Conservation (phyloP, 805 yeast species). For the Nakazawaea sp. region DNA sequence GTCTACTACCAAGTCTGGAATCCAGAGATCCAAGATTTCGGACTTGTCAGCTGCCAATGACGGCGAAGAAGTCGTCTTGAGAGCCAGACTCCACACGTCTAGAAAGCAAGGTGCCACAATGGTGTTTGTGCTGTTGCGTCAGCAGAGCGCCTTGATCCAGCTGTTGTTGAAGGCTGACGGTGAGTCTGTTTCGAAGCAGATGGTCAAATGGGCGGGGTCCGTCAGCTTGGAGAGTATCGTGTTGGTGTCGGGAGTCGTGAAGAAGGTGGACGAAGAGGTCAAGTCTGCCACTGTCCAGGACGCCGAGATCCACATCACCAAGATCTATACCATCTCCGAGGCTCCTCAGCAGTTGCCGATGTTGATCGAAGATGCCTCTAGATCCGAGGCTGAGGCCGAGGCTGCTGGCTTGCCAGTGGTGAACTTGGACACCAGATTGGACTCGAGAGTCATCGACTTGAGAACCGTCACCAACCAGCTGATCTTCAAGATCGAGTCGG, state of each 20-base stretch:
- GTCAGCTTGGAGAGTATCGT: slow-evolving; percentile 88
- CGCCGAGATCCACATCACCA: slow-evolving; percentile 72
- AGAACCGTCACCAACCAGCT: slow-evolving; percentile 98
- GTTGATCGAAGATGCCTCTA: slow-evolving; percentile 91
- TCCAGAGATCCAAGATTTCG: slow-evolving; percentile 50
- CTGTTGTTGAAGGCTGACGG: slow-evolving; percentile 74
- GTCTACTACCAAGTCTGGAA: slow-evolving; percentile 60
- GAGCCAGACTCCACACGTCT: slow-evolving; percentile 91
- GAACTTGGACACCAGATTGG: slow-evolving; percentile 93
- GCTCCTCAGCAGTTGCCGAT: slow-evolving; percentile 93
- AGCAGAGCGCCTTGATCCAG: slow-evolving; percentile 77
- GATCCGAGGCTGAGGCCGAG: slow-evolving; percentile 92
- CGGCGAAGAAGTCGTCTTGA: slow-evolving; percentile 72
- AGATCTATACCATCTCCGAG: slow-evolving; percentile 72
- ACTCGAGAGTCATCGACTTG: slow-evolving; percentile 90
- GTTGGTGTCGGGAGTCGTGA: slow-evolving; percentile 78
- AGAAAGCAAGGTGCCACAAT: slow-evolving; percentile 96
- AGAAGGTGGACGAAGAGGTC: slow-evolving; percentile 78
- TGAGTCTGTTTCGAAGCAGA: slow-evolving; percentile 74
- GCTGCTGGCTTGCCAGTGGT: slow-evolving; percentile 89
- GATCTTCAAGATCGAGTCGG: slow-evolving; percentile 88
- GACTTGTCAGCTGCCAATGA: slow-evolving; percentile 55
- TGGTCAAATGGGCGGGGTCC: slow-evolving; percentile 93
- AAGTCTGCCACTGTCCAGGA: slow-evolving; percentile 90
- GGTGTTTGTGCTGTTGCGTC: slow-evolving; percentile 87